Percentiles rank a stretch among this genome's conserved stretches.
phyloP scores from a whole-genome alignment of 495 filamentous ascomycete genomes.

The Hyaloscypha hepaticicola region DNA sequence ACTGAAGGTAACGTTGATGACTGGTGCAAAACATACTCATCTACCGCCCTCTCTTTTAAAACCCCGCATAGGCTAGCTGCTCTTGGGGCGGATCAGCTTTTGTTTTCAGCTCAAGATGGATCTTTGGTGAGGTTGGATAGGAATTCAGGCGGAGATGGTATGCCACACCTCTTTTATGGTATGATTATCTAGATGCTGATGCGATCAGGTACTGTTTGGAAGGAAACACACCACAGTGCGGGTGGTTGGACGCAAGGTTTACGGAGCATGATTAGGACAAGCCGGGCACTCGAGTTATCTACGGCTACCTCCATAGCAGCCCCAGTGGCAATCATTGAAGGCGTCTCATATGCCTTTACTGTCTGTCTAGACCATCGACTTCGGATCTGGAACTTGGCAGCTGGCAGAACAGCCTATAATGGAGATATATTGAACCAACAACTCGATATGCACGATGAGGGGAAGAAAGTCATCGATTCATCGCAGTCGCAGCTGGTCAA shows the following conservation, averaged over 20 bases:
- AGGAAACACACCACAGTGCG: conserved; percentile 75
- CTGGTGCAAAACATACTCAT: conserved; percentile 71
- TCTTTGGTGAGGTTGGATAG: conserved; percentile 71
- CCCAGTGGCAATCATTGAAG: conserved; percentile 55
- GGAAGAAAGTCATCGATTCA: conserved; percentile 74
- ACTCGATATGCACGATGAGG: conserved; percentile 53
- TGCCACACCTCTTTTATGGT: conserved; percentile 29
- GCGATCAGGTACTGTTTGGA: conserved; percentile 60
- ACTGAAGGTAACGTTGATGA: conserved; percentile 70
- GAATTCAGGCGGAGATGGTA: conserved; percentile 65
- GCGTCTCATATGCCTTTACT: conserved; percentile 67
- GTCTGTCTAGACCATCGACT: conserved; percentile 84
- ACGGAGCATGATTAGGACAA: conserved; percentile 68
- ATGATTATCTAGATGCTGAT: background rate
- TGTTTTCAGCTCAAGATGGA: conserved; percentile 82
- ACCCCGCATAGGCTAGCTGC: conserved; percentile 79
- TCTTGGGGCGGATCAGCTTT: conserved; percentile 65
- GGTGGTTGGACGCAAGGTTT: conserved; percentile 74
- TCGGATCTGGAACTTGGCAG: conserved; percentile 78
- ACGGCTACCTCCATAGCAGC: conserved; percentile 62
- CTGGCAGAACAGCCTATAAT: conserved; percentile 67
- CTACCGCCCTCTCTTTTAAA: conserved; percentile 72
- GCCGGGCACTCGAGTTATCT: conserved; percentile 64
- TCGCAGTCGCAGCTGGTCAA: conserved; percentile 67
- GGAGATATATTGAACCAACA: conserved; percentile 67